Conservation (phyloP, 176 grass and related monocot genomes). For the Puya raimondii region DNA sequence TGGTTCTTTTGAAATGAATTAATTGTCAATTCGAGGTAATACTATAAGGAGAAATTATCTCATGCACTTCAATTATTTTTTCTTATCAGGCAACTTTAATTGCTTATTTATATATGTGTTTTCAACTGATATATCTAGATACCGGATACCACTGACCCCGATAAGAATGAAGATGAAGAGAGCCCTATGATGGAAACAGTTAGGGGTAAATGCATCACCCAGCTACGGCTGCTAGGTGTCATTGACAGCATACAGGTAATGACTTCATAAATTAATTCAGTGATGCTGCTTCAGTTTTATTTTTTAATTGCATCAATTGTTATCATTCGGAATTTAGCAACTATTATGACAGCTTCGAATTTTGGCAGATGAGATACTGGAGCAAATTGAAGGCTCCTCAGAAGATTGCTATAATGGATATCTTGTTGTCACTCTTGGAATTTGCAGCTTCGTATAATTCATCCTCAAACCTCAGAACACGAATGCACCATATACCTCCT, state of each 20-base stretch:
- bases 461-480: conserved; percentile 75
- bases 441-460: conserved; percentile 98
- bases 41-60: background rate
- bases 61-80: too few relatives aligned
- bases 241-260: conserved; percentile 97
- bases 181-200: conserved; percentile 82
- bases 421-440: conserved; percentile 85
- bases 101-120: conserved; percentile 16
- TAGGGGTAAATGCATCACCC: conserved; percentile 96
- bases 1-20: background rate
- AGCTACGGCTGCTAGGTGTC: conserved; percentile 72
- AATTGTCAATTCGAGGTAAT: background rate
- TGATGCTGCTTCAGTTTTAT: conserved; percentile 10
- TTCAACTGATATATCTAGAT: conserved; percentile 30
- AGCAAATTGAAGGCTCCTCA: conserved; percentile 58
- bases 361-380: conserved; percentile 84
- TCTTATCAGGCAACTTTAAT: conserved; percentile 1
- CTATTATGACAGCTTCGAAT: conserved; percentile 29
- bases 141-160: conserved; percentile 43
- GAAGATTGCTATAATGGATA: conserved; percentile 85
- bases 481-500: conserved; percentile 83
- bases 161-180: conserved; percentile 51
- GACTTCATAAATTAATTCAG: background rate
- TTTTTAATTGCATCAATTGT: conserved; percentile 6
- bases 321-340: background rate